These are phyloP conservation scores for Pinus albicaulis DNA, from an alignment of 75 land plant species.

Conservation along the genomic window DNA sequence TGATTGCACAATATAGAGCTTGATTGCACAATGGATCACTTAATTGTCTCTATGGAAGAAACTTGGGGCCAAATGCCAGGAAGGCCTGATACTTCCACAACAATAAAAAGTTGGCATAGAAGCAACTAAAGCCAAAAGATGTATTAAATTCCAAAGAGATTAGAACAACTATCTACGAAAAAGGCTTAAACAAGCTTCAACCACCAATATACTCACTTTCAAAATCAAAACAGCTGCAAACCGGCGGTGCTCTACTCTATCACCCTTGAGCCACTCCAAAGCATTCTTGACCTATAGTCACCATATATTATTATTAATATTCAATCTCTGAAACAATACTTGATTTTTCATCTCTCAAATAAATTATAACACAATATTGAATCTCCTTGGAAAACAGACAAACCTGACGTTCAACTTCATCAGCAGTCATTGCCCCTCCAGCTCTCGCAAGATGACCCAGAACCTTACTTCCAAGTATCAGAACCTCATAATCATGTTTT, in stretches of 20 bases:
- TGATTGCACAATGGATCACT: not conserved
- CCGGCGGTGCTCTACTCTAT: constrained; percentile 83
- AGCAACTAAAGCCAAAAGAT: not conserved
- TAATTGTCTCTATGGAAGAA: not conserved
- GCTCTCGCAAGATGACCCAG: constrained; percentile 91
- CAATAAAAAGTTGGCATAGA: not conserved
- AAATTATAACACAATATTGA: not conserved
- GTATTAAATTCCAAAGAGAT: not conserved
- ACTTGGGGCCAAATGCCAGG: not conserved
- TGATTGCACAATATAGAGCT: not conserved
- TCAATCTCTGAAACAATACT: constrained; percentile 6
- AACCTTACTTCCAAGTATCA: constrained; percentile 74
- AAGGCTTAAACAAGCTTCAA: not conserved
- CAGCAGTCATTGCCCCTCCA: constrained; percentile 97
- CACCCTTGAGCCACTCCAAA: constrained; percentile 82
- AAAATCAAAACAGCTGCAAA: constrained; percentile 96
- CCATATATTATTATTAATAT: not conserved
- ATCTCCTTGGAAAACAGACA: constrained; percentile 6
- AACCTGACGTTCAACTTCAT: constrained; percentile 95
- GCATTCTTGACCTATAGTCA: constrained; percentile 68
- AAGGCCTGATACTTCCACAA: not conserved
- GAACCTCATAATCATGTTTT: constrained; percentile 77
- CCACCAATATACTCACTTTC: constrained; percentile 51
- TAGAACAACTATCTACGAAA: not conserved
- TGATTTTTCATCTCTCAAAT: not conserved